Evolutionary conservation across 306 rosid genomes (phyloP).

Genomic region (Hylodesmum podocarpum): DNA sequence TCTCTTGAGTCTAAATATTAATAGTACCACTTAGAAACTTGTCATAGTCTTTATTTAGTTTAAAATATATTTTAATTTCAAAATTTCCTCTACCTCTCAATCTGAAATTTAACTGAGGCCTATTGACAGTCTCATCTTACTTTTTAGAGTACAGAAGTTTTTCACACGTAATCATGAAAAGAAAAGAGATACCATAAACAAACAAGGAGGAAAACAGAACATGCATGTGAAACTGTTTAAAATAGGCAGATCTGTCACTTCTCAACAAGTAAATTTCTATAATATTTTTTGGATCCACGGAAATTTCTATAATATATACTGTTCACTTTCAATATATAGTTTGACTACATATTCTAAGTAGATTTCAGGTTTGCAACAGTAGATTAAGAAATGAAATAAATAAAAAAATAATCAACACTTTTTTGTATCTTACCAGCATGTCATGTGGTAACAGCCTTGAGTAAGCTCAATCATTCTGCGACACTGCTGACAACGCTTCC

Average conservation of each 20-base stretch:
- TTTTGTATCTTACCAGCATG: slow-evolving; percentile 74
- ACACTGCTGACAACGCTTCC: slow-evolving; percentile 95
- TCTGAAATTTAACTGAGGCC: neutral
- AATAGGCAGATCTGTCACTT: slow-evolving; percentile 1
- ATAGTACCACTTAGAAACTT: neutral
- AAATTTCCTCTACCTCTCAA: neutral
- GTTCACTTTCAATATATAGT: neutral
- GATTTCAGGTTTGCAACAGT: neutral
- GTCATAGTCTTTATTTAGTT: neutral
- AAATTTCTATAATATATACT: neutral
- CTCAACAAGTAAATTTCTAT: neutral
- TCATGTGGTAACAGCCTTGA: slow-evolving; percentile 91
- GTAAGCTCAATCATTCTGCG: slow-evolving; percentile 80
- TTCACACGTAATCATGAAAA: neutral
- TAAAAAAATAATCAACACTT: neutral
- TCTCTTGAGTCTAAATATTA: neutral
- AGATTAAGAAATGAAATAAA: neutral
- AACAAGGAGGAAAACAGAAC: neutral
- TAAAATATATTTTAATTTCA: neutral
- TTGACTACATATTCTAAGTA: neutral
- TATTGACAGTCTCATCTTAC: neutral
- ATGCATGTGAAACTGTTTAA: neutral
- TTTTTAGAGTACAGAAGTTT: neutral
- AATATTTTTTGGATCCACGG: no score
- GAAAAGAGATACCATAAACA: neutral